A percentile compares a stretch with the other conserved stretches of the same genome.
These are phyloP conservation scores for Xylaria sp. DNA, from an alignment of 2,329 filamentous ascomycete genomes.

Conservation along the genomic window DNA sequence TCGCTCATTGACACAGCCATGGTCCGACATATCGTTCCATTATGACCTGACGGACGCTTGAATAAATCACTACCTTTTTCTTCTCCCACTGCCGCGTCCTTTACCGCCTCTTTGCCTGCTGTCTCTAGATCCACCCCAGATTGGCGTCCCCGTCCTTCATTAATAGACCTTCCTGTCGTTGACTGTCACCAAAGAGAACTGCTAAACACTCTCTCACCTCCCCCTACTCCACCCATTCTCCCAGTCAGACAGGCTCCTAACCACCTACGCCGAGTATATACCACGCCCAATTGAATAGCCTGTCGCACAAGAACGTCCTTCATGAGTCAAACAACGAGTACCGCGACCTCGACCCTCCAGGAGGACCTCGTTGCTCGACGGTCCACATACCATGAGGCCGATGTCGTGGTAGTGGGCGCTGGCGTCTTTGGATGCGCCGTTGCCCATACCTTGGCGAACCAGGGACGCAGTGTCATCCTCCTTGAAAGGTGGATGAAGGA, in stretches of 20 bases:
- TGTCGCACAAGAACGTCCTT: slow-evolving; percentile 3
- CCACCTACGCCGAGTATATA: not conserved
- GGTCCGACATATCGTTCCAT: slow-evolving; percentile 41
- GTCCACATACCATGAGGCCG: slow-evolving; percentile 66
- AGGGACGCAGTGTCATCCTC: slow-evolving; percentile 88
- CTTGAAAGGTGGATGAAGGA: slow-evolving; percentile 89
- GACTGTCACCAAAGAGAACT: not conserved
- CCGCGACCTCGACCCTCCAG: slow-evolving; percentile 20
- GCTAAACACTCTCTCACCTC: not conserved
- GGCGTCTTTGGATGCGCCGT: slow-evolving; percentile 88
- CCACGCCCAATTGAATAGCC: not conserved
- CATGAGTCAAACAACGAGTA: slow-evolving; percentile 25
- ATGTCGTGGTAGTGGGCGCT: slow-evolving; percentile 90
- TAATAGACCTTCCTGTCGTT: not conserved
- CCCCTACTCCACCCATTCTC: not conserved
- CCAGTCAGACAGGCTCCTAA: not conserved
- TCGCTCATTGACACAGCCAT: not conserved
- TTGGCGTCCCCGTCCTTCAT: not conserved
- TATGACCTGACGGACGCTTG: slow-evolving; percentile 38
- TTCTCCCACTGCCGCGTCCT: not conserved
- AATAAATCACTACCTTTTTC: slow-evolving; percentile 5
- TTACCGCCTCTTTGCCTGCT: slow-evolving; percentile 17
- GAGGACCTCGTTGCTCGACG: slow-evolving; percentile 55
- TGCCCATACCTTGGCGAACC: slow-evolving; percentile 82
- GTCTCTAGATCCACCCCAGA: not conserved